Evolutionary conservation across 352 stramenopile genomes (phyloP).

Genomic region (Chrysophaeum taylorii): DNA sequence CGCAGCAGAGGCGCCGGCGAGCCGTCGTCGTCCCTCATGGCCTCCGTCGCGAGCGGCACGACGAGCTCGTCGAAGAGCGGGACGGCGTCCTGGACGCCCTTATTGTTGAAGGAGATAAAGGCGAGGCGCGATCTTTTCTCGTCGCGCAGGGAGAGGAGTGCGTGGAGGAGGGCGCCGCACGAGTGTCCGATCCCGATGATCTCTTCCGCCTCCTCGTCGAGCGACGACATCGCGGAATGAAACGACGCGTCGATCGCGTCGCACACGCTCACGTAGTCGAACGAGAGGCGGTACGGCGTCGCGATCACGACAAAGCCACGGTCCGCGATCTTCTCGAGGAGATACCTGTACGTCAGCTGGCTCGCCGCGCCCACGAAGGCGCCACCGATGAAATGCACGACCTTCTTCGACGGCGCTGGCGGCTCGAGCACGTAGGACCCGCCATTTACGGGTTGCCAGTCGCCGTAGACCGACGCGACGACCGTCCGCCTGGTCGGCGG

Average conservation of each 20-base stretch:
- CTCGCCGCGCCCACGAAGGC: slow-evolving; percentile 38
- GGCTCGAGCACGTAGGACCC: slow-evolving; percentile 18
- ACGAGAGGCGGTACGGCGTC: slow-evolving; percentile 59
- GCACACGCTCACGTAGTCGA: slow-evolving; percentile 62
- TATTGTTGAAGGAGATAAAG: slow-evolving; percentile 66
- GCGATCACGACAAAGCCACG: slow-evolving; percentile 62
- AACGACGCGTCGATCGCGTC: slow-evolving; percentile 40
- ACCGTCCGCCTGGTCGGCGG: too few relatives aligned
- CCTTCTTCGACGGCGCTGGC: slow-evolving; percentile 18
- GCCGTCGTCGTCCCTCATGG: slow-evolving; percentile 19
- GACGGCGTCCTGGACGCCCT: slow-evolving; percentile 33
- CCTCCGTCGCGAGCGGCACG: slow-evolving; percentile 7
- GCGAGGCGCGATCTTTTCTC: slow-evolving; percentile 40
- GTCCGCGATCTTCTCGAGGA: slow-evolving; percentile 53
- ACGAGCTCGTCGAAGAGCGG: slow-evolving; percentile 24
- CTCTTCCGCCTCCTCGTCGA: not conserved
- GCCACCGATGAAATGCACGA: slow-evolving; percentile 39
- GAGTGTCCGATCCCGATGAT: slow-evolving; percentile 63
- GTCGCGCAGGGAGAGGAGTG: slow-evolving; percentile 64
- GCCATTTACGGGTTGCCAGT: not conserved
- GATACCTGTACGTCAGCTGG: slow-evolving; percentile 53
- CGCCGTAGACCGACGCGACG: too few relatives aligned
- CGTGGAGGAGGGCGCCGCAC: slow-evolving; percentile 53
- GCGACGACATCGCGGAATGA: not conserved
- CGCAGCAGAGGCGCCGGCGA: slow-evolving; percentile 24